A percentile compares a stretch with the other conserved stretches of the same genome.
phyloP scores from a whole-genome alignment of 768 basidiomycete species.

The Tricholoma furcatifolium region DNA sequence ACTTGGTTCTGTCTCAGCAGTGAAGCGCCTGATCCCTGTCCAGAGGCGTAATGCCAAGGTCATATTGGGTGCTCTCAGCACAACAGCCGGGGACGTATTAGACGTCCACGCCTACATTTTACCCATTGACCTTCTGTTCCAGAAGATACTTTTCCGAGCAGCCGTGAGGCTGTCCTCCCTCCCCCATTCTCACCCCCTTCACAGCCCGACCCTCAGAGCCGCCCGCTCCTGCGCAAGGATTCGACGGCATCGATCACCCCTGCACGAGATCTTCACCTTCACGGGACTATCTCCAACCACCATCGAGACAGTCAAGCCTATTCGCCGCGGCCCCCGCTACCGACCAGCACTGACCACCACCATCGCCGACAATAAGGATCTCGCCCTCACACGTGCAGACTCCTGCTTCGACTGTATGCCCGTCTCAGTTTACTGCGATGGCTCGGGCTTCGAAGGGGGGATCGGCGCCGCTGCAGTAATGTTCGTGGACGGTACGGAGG shows the following conservation, averaged over 20 bases:
- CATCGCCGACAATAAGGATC: conserved; percentile 30
- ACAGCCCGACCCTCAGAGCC: neutral
- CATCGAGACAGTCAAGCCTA: neutral
- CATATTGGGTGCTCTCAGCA: too few relatives aligned
- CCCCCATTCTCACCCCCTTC: conserved; percentile 11
- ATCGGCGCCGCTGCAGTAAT: conserved; percentile 6
- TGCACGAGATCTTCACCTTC: neutral
- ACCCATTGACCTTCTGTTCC: too few relatives aligned
- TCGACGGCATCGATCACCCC: neutral
- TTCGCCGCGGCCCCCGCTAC: neutral
- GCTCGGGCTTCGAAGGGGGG: conserved; percentile 6
- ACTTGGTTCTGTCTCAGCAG: conserved; percentile 1
- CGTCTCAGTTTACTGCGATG: conserved; percentile 2
- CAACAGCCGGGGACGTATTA: conserved; percentile 15
- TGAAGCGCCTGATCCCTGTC: neutral
- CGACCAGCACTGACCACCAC: neutral
- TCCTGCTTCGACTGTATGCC: neutral
- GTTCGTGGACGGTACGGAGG: neutral
- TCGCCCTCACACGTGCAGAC: neutral
- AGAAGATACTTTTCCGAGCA: conserved; percentile 10
- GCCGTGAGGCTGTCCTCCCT: conserved; percentile 10
- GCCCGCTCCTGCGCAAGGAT: neutral
- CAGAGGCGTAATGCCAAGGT: neutral
- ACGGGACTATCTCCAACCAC: neutral
- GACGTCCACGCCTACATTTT: conserved; percentile 16